Conservation (phyloP, 176 grass and related monocot species). For the Panicum miliaceum region DNA sequence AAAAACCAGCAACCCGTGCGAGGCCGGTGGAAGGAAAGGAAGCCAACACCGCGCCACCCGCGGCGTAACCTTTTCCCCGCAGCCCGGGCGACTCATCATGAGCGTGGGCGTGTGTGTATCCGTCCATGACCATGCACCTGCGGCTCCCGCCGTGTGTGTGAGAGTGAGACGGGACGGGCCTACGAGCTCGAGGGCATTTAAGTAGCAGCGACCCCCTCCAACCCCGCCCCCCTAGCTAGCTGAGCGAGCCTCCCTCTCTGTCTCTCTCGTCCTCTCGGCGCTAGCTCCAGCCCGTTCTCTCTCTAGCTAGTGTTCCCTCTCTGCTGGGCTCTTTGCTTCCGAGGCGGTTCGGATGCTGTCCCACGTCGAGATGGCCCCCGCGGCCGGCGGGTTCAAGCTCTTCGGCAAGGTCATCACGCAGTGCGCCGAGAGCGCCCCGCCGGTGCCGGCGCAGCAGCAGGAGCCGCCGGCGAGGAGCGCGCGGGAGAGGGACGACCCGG, state of each 20-base stretch:
- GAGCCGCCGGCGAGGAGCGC: background rate
- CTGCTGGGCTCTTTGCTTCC: background rate
- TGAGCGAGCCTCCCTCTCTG: too few relatives aligned
- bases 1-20: background rate
- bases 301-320: background rate
- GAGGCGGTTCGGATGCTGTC: slow-evolving; percentile 38
- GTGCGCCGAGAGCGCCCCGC: background rate
- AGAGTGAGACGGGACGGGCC: background rate
- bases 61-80: slow-evolving; percentile 14
- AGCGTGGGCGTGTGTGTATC: background rate
- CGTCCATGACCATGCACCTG: background rate
- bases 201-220: slow-evolving; percentile 45
- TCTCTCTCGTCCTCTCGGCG: background rate
- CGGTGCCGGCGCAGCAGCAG: background rate
- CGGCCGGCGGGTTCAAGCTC: slow-evolving; percentile 58
- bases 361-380: slow-evolving; percentile 54
- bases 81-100: background rate
- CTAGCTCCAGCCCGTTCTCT: background rate
- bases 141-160: background rate
- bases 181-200: slow-evolving; percentile 53
- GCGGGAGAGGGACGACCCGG: slow-evolving; percentile 30
- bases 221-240: background rate
- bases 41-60: background rate
- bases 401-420: slow-evolving; percentile 72
- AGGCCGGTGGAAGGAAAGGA: background rate